Conservation (phyloP, 108 stramenopile genomes). For the Aureococcus anophagefferens region DNA sequence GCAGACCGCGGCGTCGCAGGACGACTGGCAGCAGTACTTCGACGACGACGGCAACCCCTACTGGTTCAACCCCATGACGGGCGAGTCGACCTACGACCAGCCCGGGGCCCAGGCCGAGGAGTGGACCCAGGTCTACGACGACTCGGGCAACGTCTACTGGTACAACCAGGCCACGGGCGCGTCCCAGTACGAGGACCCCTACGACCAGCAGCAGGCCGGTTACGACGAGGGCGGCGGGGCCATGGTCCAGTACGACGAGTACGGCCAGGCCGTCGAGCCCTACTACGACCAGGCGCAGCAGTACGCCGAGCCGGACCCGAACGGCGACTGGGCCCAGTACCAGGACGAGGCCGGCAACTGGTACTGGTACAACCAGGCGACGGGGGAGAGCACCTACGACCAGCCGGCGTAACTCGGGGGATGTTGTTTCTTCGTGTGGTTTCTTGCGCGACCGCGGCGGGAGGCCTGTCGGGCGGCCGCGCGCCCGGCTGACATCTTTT, state of each 20-base stretch:
- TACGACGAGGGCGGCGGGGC: too few relatives aligned
- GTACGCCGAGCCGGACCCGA: background rate
- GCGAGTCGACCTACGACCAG: constrained; percentile 5
- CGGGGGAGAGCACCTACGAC: constrained; percentile 19
- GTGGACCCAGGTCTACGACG: constrained; percentile 44
- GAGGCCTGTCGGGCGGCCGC: too few relatives aligned
- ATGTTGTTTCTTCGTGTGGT: too few relatives aligned
- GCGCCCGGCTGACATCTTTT: too few relatives aligned
- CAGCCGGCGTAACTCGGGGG: too few relatives aligned
- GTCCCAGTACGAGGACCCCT: constrained; percentile 12
- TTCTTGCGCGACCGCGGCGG: too few relatives aligned
- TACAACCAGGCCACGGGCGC: constrained; percentile 24
- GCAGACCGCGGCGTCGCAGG: too few relatives aligned
- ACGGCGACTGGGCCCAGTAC: constrained; percentile 32
- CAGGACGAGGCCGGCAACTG: constrained; percentile 38
- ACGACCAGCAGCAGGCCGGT: too few relatives aligned
- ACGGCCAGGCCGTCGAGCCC: too few relatives aligned
- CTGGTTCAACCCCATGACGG: constrained; percentile 15
- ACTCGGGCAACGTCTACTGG: constrained; percentile 31
- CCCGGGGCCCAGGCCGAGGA: constrained; percentile 3
- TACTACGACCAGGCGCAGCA: background rate
- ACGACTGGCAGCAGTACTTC: constrained; percentile 10
- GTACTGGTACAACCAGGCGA: constrained; percentile 24
- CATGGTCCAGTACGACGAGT: too few relatives aligned
- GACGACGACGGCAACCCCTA: constrained; percentile 7